Base-by-base conservation (phyloP, 1,284 basidiomycete species). In the Phenoliferia sp. region DNA sequence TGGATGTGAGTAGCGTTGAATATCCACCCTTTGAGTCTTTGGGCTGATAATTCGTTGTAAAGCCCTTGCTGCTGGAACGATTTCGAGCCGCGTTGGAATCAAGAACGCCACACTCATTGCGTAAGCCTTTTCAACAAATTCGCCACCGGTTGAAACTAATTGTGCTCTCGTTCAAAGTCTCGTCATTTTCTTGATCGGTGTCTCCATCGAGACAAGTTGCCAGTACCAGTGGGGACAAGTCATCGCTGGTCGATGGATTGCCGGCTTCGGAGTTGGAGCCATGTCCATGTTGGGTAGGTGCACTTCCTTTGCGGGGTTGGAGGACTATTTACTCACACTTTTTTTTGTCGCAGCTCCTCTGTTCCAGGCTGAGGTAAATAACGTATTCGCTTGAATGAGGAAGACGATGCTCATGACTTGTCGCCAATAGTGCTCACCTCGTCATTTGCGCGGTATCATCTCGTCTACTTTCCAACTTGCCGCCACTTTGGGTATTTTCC, bases 381-480 rank as follows among this genome's bases (percentile, higher is more conserved):
- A 32, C 22, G 10, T 31, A 29, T 44, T 26, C 59, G 12, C 77
- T 12, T 59, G 64, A 70, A 78, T 50, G n/a, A 10, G 15, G 52
- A 54, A 28, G 12, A 9, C 68, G 78, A 64, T 73, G 78, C 39
- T 78, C 77, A 28, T 79, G 78, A 57, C 74, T 77, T 36, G 69
- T 72, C 28, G 12, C 22, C 12, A 12, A 12, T 72, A 77, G 62
- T 76, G 75, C 65, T 74, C 75, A 28, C 77, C 77, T 48, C 73
- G 75, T 34, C 69, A 76, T 33, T 76, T 77, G n/a, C 78, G 78
- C 48, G 78, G 78, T 59, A 62, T 78, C 29, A 74, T 80, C 59
- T 78, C 78, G 26, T 77, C 75, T 59, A 78, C 77, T 67, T 83
- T 81, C 79, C 82, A 83, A 73, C 77, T 82, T 79, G 78, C 65